Percentiles rank a stretch among this genome's conserved stretches.
Evolutionary conservation across 2,329 filamentous ascomycete species (phyloP).

Genomic region (Spiromastix sp.): DNA sequence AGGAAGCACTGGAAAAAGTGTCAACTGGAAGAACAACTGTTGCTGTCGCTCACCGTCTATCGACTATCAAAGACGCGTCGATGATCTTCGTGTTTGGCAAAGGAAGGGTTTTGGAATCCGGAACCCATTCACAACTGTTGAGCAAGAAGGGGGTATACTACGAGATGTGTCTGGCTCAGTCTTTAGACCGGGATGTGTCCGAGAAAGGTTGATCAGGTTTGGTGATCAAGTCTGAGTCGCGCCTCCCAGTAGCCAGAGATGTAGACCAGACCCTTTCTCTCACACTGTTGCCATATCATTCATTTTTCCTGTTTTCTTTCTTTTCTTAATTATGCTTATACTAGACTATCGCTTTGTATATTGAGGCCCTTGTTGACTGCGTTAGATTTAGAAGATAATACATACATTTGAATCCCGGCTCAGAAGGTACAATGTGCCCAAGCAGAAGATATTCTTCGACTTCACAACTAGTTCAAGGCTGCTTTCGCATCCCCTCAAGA

Average conservation of each 20-base stretch:
- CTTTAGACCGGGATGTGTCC: slow-evolving; percentile 9
- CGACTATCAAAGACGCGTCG: slow-evolving; percentile 75
- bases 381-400: no score
- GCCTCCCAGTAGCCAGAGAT: no score
- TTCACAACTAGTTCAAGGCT: no score
- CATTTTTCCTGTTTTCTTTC: neutral
- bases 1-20: slow-evolving; percentile 30
- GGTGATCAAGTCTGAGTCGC: no score
- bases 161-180: slow-evolving; percentile 19
- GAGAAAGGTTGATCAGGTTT: neutral
- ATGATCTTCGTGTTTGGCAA: slow-evolving; percentile 57
- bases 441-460: no score
- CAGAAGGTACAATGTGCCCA: no score
- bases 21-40: slow-evolving; percentile 73
- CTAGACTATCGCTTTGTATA: no score
- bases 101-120: slow-evolving; percentile 29
- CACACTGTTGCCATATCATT: neutral
- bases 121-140: slow-evolving; percentile 31
- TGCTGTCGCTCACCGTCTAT: slow-evolving; percentile 78
- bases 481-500: no score
- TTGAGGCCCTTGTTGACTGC: no score
- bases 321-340: neutral
- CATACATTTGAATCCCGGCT: no score
- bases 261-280: no score
- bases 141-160: slow-evolving; percentile 21